Percentiles rank a stretch among this genome's conserved stretches.
These are phyloP conservation scores for Fusarium marasasianum DNA, from an alignment of 2,329 filamentous ascomycete genomes.

Conservation along the genomic window DNA sequence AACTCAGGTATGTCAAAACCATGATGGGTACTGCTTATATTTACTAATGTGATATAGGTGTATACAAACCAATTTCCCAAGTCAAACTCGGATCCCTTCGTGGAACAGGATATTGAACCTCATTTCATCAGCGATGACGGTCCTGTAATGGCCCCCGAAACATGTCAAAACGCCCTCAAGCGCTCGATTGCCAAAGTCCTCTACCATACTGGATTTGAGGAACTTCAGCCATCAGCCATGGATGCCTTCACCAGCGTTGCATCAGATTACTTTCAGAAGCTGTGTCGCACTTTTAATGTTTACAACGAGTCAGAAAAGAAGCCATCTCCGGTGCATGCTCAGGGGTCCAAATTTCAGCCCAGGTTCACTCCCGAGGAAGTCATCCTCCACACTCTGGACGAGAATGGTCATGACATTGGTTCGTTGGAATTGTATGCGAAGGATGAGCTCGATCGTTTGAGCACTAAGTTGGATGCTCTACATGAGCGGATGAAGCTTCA, in stretches of 20 bases:
- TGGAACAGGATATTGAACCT: constrained; percentile 86
- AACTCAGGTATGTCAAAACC: constrained; percentile 74
- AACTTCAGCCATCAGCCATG: constrained; percentile 92
- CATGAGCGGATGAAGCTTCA: constrained; percentile 96
- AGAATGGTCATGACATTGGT: constrained; percentile 85
- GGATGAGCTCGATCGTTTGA: constrained; percentile 90
- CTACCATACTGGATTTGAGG: constrained; percentile 96
- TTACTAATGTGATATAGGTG: constrained; percentile 63
- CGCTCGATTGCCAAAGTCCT: constrained; percentile 94
- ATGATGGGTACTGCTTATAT: background rate
- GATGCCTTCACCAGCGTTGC: constrained; percentile 91
- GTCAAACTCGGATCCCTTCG: constrained; percentile 89
- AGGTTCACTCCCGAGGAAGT: constrained; percentile 87
- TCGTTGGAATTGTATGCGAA: constrained; percentile 86
- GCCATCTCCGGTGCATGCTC: constrained; percentile 56
- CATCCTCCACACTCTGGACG: constrained; percentile 83
- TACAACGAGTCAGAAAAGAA: constrained; percentile 87
- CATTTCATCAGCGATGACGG: constrained; percentile 90
- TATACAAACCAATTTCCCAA: constrained; percentile 99
- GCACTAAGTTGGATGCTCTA: constrained; percentile 80
- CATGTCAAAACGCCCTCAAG: constrained; percentile 85
- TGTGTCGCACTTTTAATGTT: constrained; percentile 80
- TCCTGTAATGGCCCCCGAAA: constrained; percentile 83
- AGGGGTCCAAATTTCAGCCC: constrained; percentile 62
- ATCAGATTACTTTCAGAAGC: constrained; percentile 86